Percentiles rank a stretch among this genome's conserved stretches.
Conservation (phyloP, 768 basidiomycete species). For the Termitomyces sp. region DNA sequence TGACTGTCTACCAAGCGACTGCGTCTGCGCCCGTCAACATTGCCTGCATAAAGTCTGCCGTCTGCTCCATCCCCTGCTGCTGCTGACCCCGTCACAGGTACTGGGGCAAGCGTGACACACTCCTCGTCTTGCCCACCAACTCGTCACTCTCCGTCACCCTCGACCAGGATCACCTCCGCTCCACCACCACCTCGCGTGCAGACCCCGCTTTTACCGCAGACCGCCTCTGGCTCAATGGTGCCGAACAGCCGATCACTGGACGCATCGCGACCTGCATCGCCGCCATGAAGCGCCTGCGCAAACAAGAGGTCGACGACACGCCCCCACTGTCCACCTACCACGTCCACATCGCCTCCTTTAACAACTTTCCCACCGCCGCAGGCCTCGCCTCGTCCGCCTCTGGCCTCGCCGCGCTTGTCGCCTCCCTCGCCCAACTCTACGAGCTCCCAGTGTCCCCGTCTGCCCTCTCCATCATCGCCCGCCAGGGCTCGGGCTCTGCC, state of each 20-base stretch:
- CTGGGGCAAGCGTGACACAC: constrained; percentile 98
- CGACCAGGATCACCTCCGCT: constrained; percentile 91
- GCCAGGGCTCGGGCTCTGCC: constrained; percentile 96
- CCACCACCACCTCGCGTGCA: constrained; percentile 88
- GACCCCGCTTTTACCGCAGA: constrained; percentile 72
- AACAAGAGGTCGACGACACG: constrained; percentile 64
- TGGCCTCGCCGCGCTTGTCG: constrained; percentile 92
- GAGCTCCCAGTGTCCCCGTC: constrained; percentile 72
- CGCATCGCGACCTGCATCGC: constrained; percentile 79
- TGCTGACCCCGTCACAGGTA: constrained; percentile 51
- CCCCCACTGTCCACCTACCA: constrained; percentile 70
- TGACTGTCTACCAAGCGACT: constrained; percentile 50
- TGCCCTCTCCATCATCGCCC: constrained; percentile 86
- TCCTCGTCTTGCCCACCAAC: constrained; percentile 94
- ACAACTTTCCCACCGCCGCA: constrained; percentile 99
- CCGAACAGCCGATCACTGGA: constrained; percentile 72
- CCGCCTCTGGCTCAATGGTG: constrained; percentile 91
- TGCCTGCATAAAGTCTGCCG: constrained; percentile 87
- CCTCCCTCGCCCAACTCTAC: constrained; percentile 86
- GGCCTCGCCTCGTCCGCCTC: constrained; percentile 97
- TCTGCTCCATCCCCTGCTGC: neutral
- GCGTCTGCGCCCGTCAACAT: constrained; percentile 95
- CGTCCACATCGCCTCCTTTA: constrained; percentile 89
- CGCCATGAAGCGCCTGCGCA: constrained; percentile 79
- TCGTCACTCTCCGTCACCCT: constrained; percentile 98